phyloP scores from a whole-genome alignment of 1,139 yeast species.

The Candida frijolesensis region DNA sequence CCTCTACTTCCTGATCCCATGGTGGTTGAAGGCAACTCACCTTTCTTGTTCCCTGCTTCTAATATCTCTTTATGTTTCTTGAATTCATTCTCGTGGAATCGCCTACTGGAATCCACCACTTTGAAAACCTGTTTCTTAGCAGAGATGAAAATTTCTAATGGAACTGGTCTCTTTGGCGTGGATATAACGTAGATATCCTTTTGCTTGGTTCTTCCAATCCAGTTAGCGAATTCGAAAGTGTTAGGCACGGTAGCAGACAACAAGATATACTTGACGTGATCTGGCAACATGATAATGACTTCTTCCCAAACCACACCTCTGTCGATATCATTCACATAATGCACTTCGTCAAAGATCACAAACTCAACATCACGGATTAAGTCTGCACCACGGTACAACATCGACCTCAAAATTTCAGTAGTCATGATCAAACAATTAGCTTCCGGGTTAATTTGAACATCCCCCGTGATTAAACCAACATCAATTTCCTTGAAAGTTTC shows the following conservation, averaged over 20 bases:
- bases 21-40: constrained; percentile 34
- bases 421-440: constrained; percentile 98
- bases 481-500: constrained; percentile 79
- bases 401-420: constrained; percentile 90
- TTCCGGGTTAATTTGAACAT: constrained; percentile 95
- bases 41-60: constrained; percentile 31
- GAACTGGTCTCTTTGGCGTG: constrained; percentile 95
- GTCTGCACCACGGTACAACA: constrained; percentile 97
- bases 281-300: constrained; percentile 94
- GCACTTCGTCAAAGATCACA: constrained; percentile 97
- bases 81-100: constrained; percentile 66
- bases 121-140: constrained; percentile 68
- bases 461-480: constrained; percentile 96
- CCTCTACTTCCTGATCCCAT: constrained; percentile 49
- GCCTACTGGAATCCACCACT: constrained; percentile 72
- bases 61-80: constrained; percentile 59
- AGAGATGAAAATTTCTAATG: constrained; percentile 84
- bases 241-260: constrained; percentile 97
- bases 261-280: constrained; percentile 85
- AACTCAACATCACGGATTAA: constrained; percentile 95
- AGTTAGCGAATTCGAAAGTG: constrained; percentile 95
- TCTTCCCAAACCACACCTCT: constrained; percentile 99
- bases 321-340: constrained; percentile 93
- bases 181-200: constrained; percentile 95
- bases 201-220: constrained; percentile 97